Conservation (phyloP, 768 basidiomycete species). For the Suillus discolor region DNA sequence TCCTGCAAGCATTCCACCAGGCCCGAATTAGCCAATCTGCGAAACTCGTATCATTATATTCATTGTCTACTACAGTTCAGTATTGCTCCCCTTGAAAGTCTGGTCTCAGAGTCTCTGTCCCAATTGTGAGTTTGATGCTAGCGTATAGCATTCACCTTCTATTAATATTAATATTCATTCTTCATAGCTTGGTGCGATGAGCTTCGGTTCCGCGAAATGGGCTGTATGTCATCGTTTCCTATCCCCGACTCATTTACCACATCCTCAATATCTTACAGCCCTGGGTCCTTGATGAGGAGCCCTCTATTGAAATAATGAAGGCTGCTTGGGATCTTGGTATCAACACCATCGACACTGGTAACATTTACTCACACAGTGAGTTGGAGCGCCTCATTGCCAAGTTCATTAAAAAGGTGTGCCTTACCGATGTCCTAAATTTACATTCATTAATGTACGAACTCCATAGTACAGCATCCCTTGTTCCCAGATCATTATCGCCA, state of each 20-base stretch:
- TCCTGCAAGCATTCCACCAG: slow-evolving; percentile 87
- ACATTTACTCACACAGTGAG: slow-evolving; percentile 37
- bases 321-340: slow-evolving; percentile 39
- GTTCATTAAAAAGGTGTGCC: slow-evolving; percentile 37
- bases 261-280: slow-evolving; percentile 6
- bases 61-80: slow-evolving; percentile 21
- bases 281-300: slow-evolving; percentile 31
- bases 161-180: background rate
- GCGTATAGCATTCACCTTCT: no score
- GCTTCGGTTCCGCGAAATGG: slow-evolving; percentile 31
- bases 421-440: background rate
- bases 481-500: slow-evolving; percentile 32
- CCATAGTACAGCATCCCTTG: slow-evolving; percentile 34
- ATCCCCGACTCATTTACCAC: background rate
- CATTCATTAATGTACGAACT: background rate
- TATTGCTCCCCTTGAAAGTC: slow-evolving; percentile 35
- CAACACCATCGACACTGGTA: slow-evolving; percentile 41
- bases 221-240: slow-evolving; percentile 17
- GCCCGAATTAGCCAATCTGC: slow-evolving; percentile 76
- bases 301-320: slow-evolving; percentile 37
- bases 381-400: slow-evolving; percentile 40
- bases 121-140: slow-evolving; percentile 24
- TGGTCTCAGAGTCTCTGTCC: slow-evolving; percentile 37
- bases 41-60: slow-evolving; percentile 57
- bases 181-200: slow-evolving; percentile 29